Conservation (phyloP, 108 stramenopile species). For the Conticribra guillardii region DNA sequence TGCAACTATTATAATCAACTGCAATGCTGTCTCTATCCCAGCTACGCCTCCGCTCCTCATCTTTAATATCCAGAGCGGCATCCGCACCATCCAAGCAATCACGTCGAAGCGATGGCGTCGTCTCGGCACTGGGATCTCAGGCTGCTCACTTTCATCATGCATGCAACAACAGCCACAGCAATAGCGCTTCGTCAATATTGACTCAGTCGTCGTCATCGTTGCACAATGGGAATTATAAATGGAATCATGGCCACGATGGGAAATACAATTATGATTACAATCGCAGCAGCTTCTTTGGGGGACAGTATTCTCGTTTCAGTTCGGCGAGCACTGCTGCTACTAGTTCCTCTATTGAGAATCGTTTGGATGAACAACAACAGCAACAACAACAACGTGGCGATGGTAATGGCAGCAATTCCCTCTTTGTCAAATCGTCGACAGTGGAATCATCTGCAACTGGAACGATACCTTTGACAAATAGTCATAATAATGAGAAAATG, state of each 20-base stretch:
- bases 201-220: too few species aligned
- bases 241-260: background rate
- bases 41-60: background rate
- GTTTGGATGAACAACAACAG: too few species aligned
- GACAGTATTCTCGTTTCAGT: too few species aligned
- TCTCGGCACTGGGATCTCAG: background rate
- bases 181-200: background rate
- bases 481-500: background rate
- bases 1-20: too few species aligned
- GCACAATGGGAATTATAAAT: background rate
- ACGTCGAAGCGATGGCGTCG: background rate
- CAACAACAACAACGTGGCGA: too few species aligned
- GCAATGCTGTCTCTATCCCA: background rate
- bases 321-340: too few species aligned
- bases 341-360: too few species aligned
- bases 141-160: background rate
- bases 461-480: background rate
- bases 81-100: background rate
- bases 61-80: background rate
- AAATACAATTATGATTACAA: too few species aligned
- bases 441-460: background rate
- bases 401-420: too few species aligned
- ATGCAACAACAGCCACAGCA: too few species aligned
- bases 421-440: too few species aligned
- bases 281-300: too few species aligned